Evolutionary conservation across 257 asterid species (phyloP), one percentile per base, ranked within the genome.

Genomic region (Solanum arcanum): DNA sequence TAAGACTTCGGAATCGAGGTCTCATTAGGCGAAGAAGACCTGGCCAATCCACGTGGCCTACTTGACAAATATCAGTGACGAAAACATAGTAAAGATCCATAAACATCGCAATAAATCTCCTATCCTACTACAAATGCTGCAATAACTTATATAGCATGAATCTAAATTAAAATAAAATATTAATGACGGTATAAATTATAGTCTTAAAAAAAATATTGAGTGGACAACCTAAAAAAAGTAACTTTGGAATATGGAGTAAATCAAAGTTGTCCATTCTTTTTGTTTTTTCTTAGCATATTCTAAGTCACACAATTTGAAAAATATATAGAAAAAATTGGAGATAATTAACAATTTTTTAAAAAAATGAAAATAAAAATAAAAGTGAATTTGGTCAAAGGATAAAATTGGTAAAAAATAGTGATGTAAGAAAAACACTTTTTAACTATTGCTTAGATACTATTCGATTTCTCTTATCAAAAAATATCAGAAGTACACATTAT

Each of bases 1-100:
- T 1, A 6, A 37, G 7, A 1, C 1, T 37, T 37, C 1, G 1
- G 0, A 1, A 37, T 37, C 7, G 39, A 37, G 39, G 0, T 37
- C 39, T 37, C 39, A 37, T 37, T 37, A 37, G 7, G 0, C 39
- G 7, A 6, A 37, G 1, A 37, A 37, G 39, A 37, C 1, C 7
- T 37, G 39, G 1, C 0, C 7, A 37, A 37, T 37, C 0, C 39
- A 6, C 39, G 7, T 37, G 7, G 0, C 39, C 0, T 37, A 2
- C 7, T 37, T 6, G 39, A 37, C 7, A 37, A 37, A 37, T 6
- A 6, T 37, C 39, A 37, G 0, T 37, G 39, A 37, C 7, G 1
- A 37, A 37, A 1, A 37, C 7, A 37, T 37, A 1, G 0, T 37
- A 37, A 37, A 37, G 1, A 0, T 37, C 0, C 7, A 37, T 37